Evolutionary conservation across 345 rosid species (phyloP), one percentile per base, ranked within the genome.

Genomic region (Eutrema yunnanense): DNA sequence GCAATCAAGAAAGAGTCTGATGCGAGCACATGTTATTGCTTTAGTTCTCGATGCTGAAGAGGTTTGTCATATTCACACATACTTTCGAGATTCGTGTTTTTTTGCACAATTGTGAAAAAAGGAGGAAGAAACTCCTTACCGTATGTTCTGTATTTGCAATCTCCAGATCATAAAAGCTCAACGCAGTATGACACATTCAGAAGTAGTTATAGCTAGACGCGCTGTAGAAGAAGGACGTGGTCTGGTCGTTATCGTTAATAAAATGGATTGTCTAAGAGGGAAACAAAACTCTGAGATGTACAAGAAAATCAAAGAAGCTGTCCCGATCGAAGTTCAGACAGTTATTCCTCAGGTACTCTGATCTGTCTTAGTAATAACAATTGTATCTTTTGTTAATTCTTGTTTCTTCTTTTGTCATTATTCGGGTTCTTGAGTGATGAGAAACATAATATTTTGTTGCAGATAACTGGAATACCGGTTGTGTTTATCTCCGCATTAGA

Each of bases 161-260:
- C 51, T 67, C 59, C 72, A 92, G 97, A 84, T 95, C 74, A 87
- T 89, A 38, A 82, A 90, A 71, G 82, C 90, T 58, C 71, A 75
- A 62, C 84, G 92, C 11, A 95, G 93, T 79, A 84, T 92, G 99
- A 89, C 89, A 49, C 97, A 95, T 79, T 86, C 97, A 16, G 99
- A 95, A 82, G 97, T 95, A 52, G 97, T 90, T 59, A 90, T 95
- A 78, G 99, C 96, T 16, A 87, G 99, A 78, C 82, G 85, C 51
- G 89, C 96, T 29, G 93, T 95, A 49, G 97, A 95, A 83, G 99
- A 95, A 87, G 97, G 99, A 22, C 96, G 97, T 61, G 96, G 96
- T 44, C 75, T 92, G 73, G 96, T 95, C 40, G 83, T 92, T 42
- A 79, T 92, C 58, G 96, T 95, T 65, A 92, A 95, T 84, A 94